Evolutionary conservation across 805 yeast genomes (phyloP), one percentile per base, ranked within the genome.

Genomic region (Metschnikowia peoriensis): DNA sequence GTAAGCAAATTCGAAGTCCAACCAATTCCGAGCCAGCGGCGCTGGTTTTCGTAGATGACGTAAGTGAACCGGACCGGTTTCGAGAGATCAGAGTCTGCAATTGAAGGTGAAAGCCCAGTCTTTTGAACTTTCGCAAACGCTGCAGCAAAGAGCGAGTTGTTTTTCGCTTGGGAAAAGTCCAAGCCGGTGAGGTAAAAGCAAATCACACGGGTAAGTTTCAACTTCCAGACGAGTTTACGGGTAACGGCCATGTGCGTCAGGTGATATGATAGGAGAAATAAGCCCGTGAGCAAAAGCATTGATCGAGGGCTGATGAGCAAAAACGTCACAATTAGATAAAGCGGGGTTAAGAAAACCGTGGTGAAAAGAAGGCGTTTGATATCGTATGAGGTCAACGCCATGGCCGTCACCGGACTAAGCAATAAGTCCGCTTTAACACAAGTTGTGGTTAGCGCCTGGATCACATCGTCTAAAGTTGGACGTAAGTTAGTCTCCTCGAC

Each of bases 21-120:
- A 11, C 99, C 99, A 61, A 93, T 89, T 12, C 97, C 98, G 39
- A 93, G 77, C 99, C 99, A 93, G 62, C 96, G 84, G 65, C 99
- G 83, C 73, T 93, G 98, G 67, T 93, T 93, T 67, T 93, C 99
- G 68, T 85, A 92, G 10, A 94, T 76, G 1, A 90, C 97, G 69
- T 89, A 93, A 5, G 97, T 92, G 69, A 92, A 94, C 51, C 92
- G 72, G 32, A 89, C 91, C 1, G 84, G 82, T 49, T 74, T 69
- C 15, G 54, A 41, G 41, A 47, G 34, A 42, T 57, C 61, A 12
- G 51, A 49, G 39, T 53, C 54, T 22, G 50, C 47, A 17, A 40
- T 28, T 12, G 55, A 49, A 12, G 55, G 46, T 7, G 54, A 44
- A 10, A 52, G 41, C 8, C 59, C 59, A 11, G 60, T 47, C 35